Evolutionary conservation across 2,329 filamentous ascomycete species (phyloP).

Genomic region (Aspergillus sp.): DNA sequence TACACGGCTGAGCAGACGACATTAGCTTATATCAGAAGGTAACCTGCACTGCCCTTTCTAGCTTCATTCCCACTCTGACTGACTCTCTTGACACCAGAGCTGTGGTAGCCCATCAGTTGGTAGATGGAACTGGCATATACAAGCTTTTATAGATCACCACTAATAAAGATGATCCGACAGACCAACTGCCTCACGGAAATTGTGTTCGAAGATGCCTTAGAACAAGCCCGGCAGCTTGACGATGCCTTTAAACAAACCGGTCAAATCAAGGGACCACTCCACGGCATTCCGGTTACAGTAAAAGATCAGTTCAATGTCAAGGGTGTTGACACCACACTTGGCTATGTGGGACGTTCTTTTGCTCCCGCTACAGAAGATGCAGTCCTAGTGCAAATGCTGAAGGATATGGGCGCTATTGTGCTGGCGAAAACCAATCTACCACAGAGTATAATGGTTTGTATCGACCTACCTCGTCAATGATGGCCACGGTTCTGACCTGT

Average conservation of each 20-base stretch:
- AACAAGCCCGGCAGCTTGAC: constrained; percentile 35
- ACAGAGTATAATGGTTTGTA: constrained; percentile 54
- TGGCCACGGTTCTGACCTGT: constrained; percentile 1
- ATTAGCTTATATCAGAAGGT: constrained; percentile 39
- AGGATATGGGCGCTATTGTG: constrained; percentile 53
- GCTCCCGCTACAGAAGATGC: constrained; percentile 53
- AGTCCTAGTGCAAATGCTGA: constrained; percentile 52
- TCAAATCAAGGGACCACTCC: constrained; percentile 52
- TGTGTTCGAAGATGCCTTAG: constrained; percentile 37
- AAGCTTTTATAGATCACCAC: background rate
- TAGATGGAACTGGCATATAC: constrained; percentile 4
- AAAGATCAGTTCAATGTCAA: constrained; percentile 66
- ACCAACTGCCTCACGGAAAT: constrained; percentile 43
- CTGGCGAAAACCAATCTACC: constrained; percentile 56
- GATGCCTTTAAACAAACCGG: constrained; percentile 30
- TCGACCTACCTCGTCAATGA: background rate
- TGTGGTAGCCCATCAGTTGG: constrained; percentile 33
- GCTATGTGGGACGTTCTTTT: constrained; percentile 57
- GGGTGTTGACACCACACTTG: constrained; percentile 59
- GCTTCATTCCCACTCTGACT: too few species aligned
- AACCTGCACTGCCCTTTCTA: background rate
- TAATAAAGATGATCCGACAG: constrained; percentile 17
- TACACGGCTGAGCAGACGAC: constrained; percentile 33
- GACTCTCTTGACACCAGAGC: constrained; percentile 19
- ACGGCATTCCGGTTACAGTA: constrained; percentile 57